phyloP scores from a whole-genome alignment of 2,329 filamentous ascomycete genomes.

The Chaetoscypha palmicola region DNA sequence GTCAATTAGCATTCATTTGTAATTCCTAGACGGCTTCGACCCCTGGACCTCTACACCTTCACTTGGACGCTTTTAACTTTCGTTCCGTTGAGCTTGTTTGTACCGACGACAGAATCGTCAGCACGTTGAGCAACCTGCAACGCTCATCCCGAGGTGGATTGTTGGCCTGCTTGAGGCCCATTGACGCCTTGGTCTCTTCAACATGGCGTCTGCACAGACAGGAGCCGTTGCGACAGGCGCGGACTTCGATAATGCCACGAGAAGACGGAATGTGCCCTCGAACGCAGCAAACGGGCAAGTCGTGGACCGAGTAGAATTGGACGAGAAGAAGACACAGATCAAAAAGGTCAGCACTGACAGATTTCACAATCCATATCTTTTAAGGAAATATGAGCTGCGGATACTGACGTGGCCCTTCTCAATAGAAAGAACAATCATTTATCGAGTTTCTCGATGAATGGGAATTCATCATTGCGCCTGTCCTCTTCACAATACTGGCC shows the following conservation, averaged over 20 bases:
- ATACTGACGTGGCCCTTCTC: constrained; percentile 22
- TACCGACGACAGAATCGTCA: neutral
- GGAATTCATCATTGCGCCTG: constrained; percentile 54
- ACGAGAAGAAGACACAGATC: constrained; percentile 53
- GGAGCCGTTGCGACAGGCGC: constrained; percentile 53
- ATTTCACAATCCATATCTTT: neutral
- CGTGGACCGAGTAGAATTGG: constrained; percentile 36
- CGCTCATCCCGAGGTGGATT: constrained; percentile 1
- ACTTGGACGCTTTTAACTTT: neutral
- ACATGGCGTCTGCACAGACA: constrained; percentile 37
- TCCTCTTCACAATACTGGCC: constrained; percentile 54
- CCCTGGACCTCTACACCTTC: neutral
- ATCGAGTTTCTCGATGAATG: constrained; percentile 57
- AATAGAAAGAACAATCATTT: constrained; percentile 45
- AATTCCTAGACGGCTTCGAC: constrained; percentile 10
- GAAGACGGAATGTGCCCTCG: constrained; percentile 47
- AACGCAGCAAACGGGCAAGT: constrained; percentile 32
- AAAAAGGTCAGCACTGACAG: constrained; percentile 42
- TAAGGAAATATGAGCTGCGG: neutral
- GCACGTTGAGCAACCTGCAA: neutral
- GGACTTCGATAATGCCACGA: constrained; percentile 47
- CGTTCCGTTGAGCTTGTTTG: too few relatives aligned
- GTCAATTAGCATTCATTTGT: constrained; percentile 25
- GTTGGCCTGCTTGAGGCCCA: neutral
- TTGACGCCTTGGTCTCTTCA: constrained; percentile 6